phyloP scores from a whole-genome alignment of 2,329 filamentous ascomycete species.

The Xylaria sp. region DNA sequence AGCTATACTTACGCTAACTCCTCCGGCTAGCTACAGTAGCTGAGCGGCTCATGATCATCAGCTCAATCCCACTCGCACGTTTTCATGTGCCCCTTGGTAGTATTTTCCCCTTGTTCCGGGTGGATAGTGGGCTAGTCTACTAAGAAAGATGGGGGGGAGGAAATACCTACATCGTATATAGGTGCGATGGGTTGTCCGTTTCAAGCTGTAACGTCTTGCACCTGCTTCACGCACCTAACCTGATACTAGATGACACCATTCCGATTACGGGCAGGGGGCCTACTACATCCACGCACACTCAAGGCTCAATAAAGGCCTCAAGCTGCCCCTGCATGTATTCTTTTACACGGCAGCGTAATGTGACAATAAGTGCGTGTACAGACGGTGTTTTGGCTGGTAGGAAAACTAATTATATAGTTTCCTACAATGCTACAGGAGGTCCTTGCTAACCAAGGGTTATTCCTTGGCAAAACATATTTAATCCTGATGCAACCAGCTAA shows the following conservation, averaged over 20 bases:
- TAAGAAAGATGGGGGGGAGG: not conserved
- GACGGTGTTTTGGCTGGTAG: no score
- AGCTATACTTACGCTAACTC: not conserved
- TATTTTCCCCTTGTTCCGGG: slow-evolving; percentile 1
- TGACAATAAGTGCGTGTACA: no score
- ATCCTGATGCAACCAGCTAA: no score
- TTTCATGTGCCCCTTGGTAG: not conserved
- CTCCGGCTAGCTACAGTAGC: no score
- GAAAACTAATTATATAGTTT: no score
- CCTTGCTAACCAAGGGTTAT: no score
- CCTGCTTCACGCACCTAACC: not conserved
- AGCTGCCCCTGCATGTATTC: no score
- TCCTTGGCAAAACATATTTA: no score
- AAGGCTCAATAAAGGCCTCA: no score
- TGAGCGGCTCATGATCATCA: not conserved
- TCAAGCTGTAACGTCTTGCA: not conserved
- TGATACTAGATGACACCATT: not conserved
- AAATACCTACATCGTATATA: not conserved
- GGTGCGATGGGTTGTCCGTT: not conserved
- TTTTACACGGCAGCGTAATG: no score
- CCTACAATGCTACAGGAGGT: no score
- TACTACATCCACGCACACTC: not conserved
- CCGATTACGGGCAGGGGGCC: not conserved
- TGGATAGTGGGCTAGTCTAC: not conserved
- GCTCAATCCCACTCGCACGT: not conserved